Percentiles rank a stretch among this genome's conserved stretches.
phyloP scores from a whole-genome alignment of 306 rosid genomes.

The Spatholobus suberectus region DNA sequence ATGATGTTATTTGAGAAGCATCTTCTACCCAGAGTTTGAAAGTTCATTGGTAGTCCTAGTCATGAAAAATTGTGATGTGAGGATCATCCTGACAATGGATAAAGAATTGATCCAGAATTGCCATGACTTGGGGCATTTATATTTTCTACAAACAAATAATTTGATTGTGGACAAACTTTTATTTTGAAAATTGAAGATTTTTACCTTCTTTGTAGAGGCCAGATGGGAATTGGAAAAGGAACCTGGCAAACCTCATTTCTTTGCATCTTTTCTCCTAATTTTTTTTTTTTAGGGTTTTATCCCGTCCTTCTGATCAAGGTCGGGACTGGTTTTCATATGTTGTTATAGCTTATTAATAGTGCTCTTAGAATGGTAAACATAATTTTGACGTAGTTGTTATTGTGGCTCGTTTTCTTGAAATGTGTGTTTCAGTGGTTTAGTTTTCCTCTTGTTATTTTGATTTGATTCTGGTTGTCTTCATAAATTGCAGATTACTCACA shows the following conservation, averaged over 20 bases:
- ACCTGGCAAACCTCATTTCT: neutral
- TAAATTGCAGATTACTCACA: constrained; percentile 84
- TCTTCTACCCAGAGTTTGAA: neutral
- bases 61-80: neutral
- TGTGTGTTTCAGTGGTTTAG: neutral
- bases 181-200: neutral
- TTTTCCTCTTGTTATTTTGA: constrained; percentile 21
- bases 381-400: neutral
- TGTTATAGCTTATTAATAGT: constrained; percentile 16
- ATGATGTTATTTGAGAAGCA: neutral
- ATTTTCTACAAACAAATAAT: neutral
- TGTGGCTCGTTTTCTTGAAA: neutral
- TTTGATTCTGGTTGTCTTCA: constrained; percentile 19
- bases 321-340: neutral
- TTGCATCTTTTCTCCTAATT: too few species aligned
- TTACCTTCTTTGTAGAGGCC: neutral
- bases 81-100: neutral
- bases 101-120: neutral
- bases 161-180: constrained; percentile 9
- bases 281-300: neutral
- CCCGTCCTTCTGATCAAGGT: neutral
- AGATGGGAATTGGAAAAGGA: constrained; percentile 3
- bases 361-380: constrained; percentile 32
- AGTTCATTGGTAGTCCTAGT: neutral
- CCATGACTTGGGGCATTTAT: neutral